Evolutionary conservation across 495 filamentous ascomycete species (phyloP).

Genomic region (Penicillium steckii): DNA sequence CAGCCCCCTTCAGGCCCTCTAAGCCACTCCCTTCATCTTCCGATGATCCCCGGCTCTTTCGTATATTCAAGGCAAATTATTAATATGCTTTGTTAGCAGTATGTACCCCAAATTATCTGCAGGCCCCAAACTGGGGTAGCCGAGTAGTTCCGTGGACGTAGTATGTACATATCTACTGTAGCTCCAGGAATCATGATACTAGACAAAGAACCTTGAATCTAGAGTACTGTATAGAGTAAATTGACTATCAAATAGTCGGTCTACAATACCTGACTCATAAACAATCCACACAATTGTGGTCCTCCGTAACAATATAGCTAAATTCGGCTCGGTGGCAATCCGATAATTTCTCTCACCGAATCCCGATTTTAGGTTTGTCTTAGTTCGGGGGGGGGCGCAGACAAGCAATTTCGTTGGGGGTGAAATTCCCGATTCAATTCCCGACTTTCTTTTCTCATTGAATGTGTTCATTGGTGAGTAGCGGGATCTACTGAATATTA

Average conservation of each 20-base stretch:
- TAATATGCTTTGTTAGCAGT: conserved; percentile 1
- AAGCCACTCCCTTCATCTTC: no score
- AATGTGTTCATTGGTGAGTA: neutral
- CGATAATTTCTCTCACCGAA: conserved; percentile 10
- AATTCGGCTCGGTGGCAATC: neutral
- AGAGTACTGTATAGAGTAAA: no score
- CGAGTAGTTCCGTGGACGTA: neutral
- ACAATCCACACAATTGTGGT: no score
- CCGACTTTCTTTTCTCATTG: neutral
- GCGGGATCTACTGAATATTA: no score
- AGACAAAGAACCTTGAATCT: no score
- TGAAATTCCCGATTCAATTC: neutral
- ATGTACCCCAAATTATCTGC: neutral
- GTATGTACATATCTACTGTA: neutral
- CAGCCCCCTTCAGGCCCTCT: neutral
- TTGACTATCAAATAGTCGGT: no score
- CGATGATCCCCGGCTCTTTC: no score
- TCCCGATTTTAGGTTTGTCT: conserved; percentile 9
- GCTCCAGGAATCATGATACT: no score
- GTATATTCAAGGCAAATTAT: neutral
- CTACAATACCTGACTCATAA: no score
- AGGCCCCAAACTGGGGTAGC: neutral
- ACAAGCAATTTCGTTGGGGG: conserved; percentile 3
- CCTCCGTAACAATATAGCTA: no score
- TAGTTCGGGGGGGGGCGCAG: neutral